phyloP scores from a whole-genome alignment of 179 eudicot species.

The Silene noctiflora region DNA sequence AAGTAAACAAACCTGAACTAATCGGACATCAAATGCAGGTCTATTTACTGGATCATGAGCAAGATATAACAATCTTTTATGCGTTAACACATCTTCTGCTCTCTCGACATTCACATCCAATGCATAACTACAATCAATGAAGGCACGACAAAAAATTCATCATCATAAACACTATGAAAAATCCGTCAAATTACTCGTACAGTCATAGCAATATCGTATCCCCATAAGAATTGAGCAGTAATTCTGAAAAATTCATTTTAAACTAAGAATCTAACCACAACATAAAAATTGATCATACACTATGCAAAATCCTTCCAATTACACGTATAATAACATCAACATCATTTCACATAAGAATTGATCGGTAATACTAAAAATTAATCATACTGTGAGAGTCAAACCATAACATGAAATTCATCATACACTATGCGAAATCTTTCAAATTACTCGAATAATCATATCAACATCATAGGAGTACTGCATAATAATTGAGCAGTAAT shows the following conservation, averaged over 20 bases:
- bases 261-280: too few relatives aligned
- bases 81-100: slow-evolving; percentile 88
- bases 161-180: neutral
- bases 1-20: slow-evolving; percentile 62
- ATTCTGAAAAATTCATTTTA: slow-evolving; percentile 32
- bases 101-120: slow-evolving; percentile 95
- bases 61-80: slow-evolving; percentile 61
- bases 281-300: neutral
- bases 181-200: neutral
- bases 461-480: neutral
- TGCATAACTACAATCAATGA: slow-evolving; percentile 54
- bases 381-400: neutral
- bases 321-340: neutral
- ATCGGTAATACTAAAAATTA: neutral
- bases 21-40: slow-evolving; percentile 85
- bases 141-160: neutral
- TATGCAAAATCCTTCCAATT: neutral
- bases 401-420: neutral
- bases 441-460: neutral
- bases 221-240: neutral
- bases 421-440: neutral
- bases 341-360: neutral
- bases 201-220: neutral
- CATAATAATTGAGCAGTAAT: neutral
- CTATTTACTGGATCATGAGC: slow-evolving; percentile 88